Base-by-base conservation (phyloP, 805 yeast species). In the Monosporozyma siamensis region DNA sequence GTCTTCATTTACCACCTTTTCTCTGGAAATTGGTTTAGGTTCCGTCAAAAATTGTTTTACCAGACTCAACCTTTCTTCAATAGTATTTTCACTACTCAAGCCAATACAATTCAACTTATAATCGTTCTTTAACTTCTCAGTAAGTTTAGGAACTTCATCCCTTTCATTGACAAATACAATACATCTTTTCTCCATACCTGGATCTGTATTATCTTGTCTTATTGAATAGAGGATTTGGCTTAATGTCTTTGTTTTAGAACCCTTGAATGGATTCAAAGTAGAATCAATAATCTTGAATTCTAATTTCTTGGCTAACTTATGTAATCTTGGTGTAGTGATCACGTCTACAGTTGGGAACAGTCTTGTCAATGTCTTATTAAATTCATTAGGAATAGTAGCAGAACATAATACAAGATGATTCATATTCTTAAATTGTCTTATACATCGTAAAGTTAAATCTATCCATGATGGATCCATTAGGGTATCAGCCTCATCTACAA, bases 401-500 rank as follows among this genome's bases (percentile, higher is more conserved):
- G 95, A 81, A 45, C 90, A 85, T 50, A 90, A 75, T 0, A 89
- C 71, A 18, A 87, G 60, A 47, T 85, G 82, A 38, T 68, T 70
- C 32, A 82, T 63, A 45, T 74, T 72, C 15, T 75, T 68, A 65
- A 78, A 69, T 39, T 61, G 50, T 18, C 62, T 67, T 11, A 87
- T 64, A 1, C 76, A 73, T 2, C 67, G 60, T 47, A 76, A 71
- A 2, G 95, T 84, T 39, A 77, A 79, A 21, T 71, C 71, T 9
- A 79, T 61, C 72, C 88, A 89, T 0, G 92, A 80, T 41, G 77
- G 74, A 57, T 89, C 95, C 78, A 89, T 72, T 43, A 90, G 65
- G 0, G 95, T 83, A 63, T 90, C 98, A 0, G 98, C 97, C 61
- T 90, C 98, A 58, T 90, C 98, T 11, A 84, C 74, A 2, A 85